Conservation (phyloP, 352 stramenopile species). For the Hyaloperonospora arabidopsidis region DNA sequence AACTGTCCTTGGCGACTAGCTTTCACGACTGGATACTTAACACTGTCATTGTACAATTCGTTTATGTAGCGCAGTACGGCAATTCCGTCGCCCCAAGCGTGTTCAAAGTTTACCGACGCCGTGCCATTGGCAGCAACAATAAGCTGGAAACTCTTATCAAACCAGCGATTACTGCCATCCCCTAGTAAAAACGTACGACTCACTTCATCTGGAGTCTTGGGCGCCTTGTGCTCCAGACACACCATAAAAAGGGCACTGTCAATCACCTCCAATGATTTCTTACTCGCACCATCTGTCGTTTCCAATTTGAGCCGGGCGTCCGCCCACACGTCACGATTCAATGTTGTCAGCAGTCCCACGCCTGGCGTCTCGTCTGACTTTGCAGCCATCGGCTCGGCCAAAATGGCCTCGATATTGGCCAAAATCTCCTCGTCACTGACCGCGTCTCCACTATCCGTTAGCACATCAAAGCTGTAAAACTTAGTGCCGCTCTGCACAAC, state of each 20-base stretch:
- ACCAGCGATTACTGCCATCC: constrained; percentile 85
- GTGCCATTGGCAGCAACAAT: constrained; percentile 77
- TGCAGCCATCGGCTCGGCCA: constrained; percentile 46
- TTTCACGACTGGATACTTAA: constrained; percentile 64
- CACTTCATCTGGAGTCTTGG: constrained; percentile 45
- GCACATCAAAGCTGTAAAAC: constrained; percentile 84
- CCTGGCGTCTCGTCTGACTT: constrained; percentile 35
- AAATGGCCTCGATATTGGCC: constrained; percentile 78
- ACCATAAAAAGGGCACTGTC: constrained; percentile 84
- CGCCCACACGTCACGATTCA: constrained; percentile 81
- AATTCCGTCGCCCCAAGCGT: constrained; percentile 86
- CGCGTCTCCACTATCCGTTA: constrained; percentile 48
- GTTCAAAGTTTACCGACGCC: constrained; percentile 86
- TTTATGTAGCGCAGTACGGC: constrained; percentile 86
- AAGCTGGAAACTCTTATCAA: constrained; percentile 90
- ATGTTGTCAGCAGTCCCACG: constrained; percentile 70
- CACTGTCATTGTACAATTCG: constrained; percentile 76
- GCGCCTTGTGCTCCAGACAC: constrained; percentile 63
- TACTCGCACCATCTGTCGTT: constrained; percentile 44
- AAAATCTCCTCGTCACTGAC: constrained; percentile 75
- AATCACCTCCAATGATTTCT: constrained; percentile 66
- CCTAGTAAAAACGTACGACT: constrained; percentile 76
- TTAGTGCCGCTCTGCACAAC: constrained; percentile 81
- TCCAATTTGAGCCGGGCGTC: constrained; percentile 54
- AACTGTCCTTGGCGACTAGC: constrained; percentile 22